Base-by-base conservation (phyloP, 1,284 basidiomycete genomes). In the Apiotrichum montevideense region DNA sequence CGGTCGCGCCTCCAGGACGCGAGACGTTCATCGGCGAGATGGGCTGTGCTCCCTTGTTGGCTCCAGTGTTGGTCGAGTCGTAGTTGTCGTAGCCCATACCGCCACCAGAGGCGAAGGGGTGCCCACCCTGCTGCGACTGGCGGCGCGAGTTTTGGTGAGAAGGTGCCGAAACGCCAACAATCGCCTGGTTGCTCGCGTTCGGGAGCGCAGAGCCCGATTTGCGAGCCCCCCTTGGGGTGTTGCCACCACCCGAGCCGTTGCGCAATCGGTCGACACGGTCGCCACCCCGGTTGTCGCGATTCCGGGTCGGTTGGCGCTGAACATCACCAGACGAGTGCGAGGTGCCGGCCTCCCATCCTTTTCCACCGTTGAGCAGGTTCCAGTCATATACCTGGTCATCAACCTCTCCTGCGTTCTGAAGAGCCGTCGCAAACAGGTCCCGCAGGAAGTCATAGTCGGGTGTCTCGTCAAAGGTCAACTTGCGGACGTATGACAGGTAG, bases 401-500 rank as follows among this genome's bases (percentile, higher is more conserved):
- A 39, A 85, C 77, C 71, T 95, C 91, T 63, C 86, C 87, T 56
- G 85, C 85, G 73, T 85, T 91, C 80, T 92, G 92, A 75, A 96
- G 79, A 51, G 93, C 88, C 71, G 96, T 95, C 55, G 85, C 82
- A 73, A 96, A 94, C 46, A 97, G 80, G 70, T 96, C 92, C 56
- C 92, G 83, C 65, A 97, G 76, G 78, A 96, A 97, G 70, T 95
- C 91, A 74, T 97, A 97, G 78, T 97, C 93, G 35, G 93, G 93
- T 32, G 89, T 90, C 79, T 97, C 93, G 73, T 94, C 91, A 72
- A 97, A 97, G 62, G 92, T 89, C 61, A 97, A 85, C 58, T 93
- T 93, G 60, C 93, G 88, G 57, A 92, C 93, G 78, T 96, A 97
- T 80, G 96, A 97, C 66, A 97, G 81, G 83, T 96, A 97, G 68